Percentiles rank a stretch among this genome's conserved stretches.
phyloP scores from a whole-genome alignment of 1,139 yeast species.

The Nakaseomyces kungkrabaensis region DNA sequence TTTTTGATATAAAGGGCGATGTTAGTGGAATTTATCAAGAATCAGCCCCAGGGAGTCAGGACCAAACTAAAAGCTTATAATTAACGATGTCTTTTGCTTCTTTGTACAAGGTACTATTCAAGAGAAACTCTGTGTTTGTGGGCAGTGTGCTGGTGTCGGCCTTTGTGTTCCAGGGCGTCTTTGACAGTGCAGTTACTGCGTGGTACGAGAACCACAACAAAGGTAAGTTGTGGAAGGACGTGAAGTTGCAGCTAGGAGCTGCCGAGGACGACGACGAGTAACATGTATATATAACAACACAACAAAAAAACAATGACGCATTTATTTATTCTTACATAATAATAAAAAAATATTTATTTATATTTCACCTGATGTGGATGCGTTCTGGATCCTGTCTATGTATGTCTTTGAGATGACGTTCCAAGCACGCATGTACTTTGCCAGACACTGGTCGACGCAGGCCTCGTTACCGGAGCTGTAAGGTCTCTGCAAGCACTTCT shows the following conservation, averaged over 20 bases:
- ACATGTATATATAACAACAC: slow-evolving; percentile 12
- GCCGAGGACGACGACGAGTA: slow-evolving; percentile 49
- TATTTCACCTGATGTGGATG: slow-evolving; percentile 28
- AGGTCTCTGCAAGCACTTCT: slow-evolving; percentile 53
- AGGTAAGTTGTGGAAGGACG: slow-evolving; percentile 97
- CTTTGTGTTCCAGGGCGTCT: slow-evolving; percentile 79
- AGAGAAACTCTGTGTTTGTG: slow-evolving; percentile 89
- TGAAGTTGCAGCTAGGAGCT: slow-evolving; percentile 56
- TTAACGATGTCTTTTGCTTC: slow-evolving; percentile 36
- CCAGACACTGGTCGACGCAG: slow-evolving; percentile 70
- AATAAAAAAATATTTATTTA: slow-evolving; percentile 5
- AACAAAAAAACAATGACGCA: not conserved
- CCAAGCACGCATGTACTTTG: slow-evolving; percentile 89
- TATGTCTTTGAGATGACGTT: slow-evolving; percentile 70
- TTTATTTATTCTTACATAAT: not conserved
- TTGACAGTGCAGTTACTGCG: slow-evolving; percentile 65
- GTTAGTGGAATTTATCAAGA: too few relatives aligned
- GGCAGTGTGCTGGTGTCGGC: slow-evolving; percentile 80
- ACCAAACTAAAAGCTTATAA: not conserved
- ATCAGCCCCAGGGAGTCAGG: too few relatives aligned
- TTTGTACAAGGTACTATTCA: slow-evolving; percentile 63
- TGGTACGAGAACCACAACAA: slow-evolving; percentile 85
- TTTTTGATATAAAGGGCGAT: not conserved
- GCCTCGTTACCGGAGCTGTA: slow-evolving; percentile 37
- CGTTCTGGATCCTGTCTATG: slow-evolving; percentile 60